These are phyloP conservation scores for Hanseniaspora sp. DNA, from an alignment of 1,139 yeast genomes.

Conservation along the genomic window DNA sequence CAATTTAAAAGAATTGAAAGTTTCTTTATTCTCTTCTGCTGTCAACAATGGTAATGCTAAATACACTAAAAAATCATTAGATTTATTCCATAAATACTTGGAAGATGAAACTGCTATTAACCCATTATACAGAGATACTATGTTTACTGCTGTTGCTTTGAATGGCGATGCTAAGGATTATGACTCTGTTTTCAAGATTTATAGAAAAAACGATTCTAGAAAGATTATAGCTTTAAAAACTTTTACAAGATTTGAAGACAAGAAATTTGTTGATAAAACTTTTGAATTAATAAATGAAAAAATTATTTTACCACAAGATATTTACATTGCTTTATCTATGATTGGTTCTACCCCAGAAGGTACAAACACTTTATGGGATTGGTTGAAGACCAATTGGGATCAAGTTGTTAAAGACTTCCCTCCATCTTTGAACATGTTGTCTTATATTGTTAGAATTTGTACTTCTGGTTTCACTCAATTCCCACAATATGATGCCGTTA, in stretches of 20 bases:
- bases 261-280: conserved; percentile 48
- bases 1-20: conserved; percentile 65
- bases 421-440: conserved; percentile 70
- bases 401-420: conserved; percentile 54
- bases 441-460: conserved; percentile 53
- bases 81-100: conserved; percentile 47
- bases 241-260: conserved; percentile 59
- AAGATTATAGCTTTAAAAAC: conserved; percentile 64
- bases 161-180: conserved; percentile 54
- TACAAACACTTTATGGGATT: conserved; percentile 54
- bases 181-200: conserved; percentile 53
- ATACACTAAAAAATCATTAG: conserved; percentile 43
- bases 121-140: conserved; percentile 66
- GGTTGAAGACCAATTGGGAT: conserved; percentile 72
- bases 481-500: conserved; percentile 47
- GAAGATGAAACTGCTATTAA: conserved; percentile 53
- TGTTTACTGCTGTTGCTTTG: conserved; percentile 59
- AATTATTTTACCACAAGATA: conserved; percentile 69
- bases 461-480: conserved; percentile 56
- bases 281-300: conserved; percentile 54
- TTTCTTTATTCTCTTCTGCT: conserved; percentile 60
- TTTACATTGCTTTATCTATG: conserved; percentile 66
- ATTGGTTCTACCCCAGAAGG: conserved; percentile 54
- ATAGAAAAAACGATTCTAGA: conserved; percentile 44
- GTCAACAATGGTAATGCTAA: conserved; percentile 48